phyloP scores from a whole-genome alignment of 768 basidiomycete species.

The Kwoniella newhampshirensis region DNA sequence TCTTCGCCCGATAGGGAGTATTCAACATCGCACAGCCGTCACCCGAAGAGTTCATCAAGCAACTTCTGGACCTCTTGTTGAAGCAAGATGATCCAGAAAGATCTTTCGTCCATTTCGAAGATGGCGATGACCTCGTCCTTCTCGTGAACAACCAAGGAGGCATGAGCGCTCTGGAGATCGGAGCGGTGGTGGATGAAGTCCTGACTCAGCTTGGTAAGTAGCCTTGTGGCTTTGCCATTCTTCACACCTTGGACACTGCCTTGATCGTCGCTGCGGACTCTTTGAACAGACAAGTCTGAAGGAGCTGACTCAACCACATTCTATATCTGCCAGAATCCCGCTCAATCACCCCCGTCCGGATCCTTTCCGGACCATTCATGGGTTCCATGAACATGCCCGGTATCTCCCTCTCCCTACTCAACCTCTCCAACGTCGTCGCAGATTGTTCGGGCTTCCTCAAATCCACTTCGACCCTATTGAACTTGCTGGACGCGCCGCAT shows the following conservation, averaged over 20 bases:
- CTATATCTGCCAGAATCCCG: conserved; percentile 18
- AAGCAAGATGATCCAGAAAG: conserved; percentile 70
- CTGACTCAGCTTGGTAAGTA: conserved; percentile 57
- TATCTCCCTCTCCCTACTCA: conserved; percentile 77
- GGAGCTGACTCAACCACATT: conserved; percentile 6
- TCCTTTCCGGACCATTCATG: conserved; percentile 63
- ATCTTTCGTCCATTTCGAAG: conserved; percentile 53
- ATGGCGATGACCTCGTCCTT: conserved; percentile 58
- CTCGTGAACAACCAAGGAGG: conserved; percentile 87
- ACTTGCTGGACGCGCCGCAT: conserved; percentile 47
- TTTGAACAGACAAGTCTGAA: too few relatives aligned
- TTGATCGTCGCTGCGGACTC: background rate
- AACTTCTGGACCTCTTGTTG: conserved; percentile 70
- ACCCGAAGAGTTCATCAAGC: conserved; percentile 67
- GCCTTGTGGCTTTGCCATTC: too few relatives aligned
- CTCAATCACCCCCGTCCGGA: conserved; percentile 55
- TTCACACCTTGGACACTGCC: too few relatives aligned
- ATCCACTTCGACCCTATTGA: conserved; percentile 23
- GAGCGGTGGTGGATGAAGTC: conserved; percentile 65
- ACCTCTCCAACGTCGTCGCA: conserved; percentile 53
- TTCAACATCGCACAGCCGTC: conserved; percentile 60
- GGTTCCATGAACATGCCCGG: conserved; percentile 92
- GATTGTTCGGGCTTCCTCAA: conserved; percentile 18
- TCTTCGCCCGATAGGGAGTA: conserved; percentile 32
- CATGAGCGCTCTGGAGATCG: conserved; percentile 76